Conservation (phyloP, 2,329 filamentous ascomycete genomes). For the Cyanodermella asteris region DNA sequence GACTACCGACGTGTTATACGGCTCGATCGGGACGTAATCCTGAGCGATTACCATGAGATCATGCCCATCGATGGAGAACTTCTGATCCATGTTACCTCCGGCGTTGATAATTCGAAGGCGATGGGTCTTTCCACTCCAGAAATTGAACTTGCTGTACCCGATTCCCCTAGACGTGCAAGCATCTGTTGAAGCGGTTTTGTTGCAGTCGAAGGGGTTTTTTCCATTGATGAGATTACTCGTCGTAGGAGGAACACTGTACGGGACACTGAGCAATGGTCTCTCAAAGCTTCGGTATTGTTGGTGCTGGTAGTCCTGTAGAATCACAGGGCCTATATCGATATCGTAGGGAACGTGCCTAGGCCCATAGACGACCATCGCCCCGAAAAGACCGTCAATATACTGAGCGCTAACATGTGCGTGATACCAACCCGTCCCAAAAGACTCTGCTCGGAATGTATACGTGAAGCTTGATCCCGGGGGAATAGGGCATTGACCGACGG, state of each 20-base stretch:
- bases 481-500: slow-evolving; percentile 16
- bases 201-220: slow-evolving; percentile 25
- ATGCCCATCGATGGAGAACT: slow-evolving; percentile 15
- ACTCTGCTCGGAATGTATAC: slow-evolving; percentile 15
- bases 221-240: slow-evolving; percentile 40
- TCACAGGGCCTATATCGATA: slow-evolving; percentile 14
- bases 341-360: slow-evolving; percentile 13
- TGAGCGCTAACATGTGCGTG: slow-evolving; percentile 16
- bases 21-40: slow-evolving; percentile 20
- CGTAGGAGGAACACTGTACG: no score
- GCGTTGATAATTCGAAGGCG: slow-evolving; percentile 20
- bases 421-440: slow-evolving; percentile 14
- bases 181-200: slow-evolving; percentile 9
- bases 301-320: slow-evolving; percentile 20
- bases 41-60: slow-evolving; percentile 19
- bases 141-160: slow-evolving; percentile 9
- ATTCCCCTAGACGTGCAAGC: slow-evolving; percentile 13
- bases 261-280: no score
- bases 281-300: slow-evolving; percentile 10
- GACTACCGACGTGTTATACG: slow-evolving; percentile 9
- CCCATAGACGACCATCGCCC: slow-evolving; percentile 19
- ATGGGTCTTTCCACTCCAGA: slow-evolving; percentile 15
- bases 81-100: slow-evolving; percentile 15
- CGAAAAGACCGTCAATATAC: slow-evolving; percentile 14
- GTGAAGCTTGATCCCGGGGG: slow-evolving; percentile 11